Conservation (phyloP, 805 yeast species). For the Peterozyma toletana region DNA sequence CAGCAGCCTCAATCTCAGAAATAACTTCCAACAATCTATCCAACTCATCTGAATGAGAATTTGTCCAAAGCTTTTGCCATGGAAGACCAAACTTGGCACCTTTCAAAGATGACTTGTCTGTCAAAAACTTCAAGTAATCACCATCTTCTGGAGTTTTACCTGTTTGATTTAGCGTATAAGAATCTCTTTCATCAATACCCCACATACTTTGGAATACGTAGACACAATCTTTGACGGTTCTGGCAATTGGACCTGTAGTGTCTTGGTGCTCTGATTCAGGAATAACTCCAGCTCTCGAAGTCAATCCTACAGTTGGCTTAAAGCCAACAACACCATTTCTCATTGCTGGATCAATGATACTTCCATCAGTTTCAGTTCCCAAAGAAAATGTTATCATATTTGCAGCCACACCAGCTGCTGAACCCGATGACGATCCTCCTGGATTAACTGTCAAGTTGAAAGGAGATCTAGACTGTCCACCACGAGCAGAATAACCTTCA, state of each 20-base stretch:
- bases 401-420: constrained; percentile 20
- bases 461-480: constrained; percentile 21
- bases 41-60: constrained; percentile 11
- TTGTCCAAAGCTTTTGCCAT: constrained; percentile 20
- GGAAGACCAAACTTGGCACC: constrained; percentile 23
- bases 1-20: constrained; percentile 15
- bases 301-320: constrained; percentile 22
- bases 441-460: constrained; percentile 19
- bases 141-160: constrained; percentile 22
- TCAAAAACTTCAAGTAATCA: constrained; percentile 17
- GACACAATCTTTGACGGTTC: constrained; percentile 20
- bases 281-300: constrained; percentile 20
- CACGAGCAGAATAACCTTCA: constrained; percentile 21
- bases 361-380: constrained; percentile 23
- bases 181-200: constrained; percentile 19
- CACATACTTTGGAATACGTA: constrained; percentile 22
- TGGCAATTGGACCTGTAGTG: constrained; percentile 19
- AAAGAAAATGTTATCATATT: constrained; percentile 20
- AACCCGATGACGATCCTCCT: constrained; percentile 22
- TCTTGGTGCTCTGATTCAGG: constrained; percentile 23
- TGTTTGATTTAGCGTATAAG: constrained; percentile 17
- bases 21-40: constrained; percentile 14
- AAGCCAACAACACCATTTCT: constrained; percentile 20
- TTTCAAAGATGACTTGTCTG: constrained; percentile 17
- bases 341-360: constrained; percentile 20